Evolutionary conservation across 2,329 filamentous ascomycete genomes (phyloP).

Genomic region (Curvularia hawaiiensis): DNA sequence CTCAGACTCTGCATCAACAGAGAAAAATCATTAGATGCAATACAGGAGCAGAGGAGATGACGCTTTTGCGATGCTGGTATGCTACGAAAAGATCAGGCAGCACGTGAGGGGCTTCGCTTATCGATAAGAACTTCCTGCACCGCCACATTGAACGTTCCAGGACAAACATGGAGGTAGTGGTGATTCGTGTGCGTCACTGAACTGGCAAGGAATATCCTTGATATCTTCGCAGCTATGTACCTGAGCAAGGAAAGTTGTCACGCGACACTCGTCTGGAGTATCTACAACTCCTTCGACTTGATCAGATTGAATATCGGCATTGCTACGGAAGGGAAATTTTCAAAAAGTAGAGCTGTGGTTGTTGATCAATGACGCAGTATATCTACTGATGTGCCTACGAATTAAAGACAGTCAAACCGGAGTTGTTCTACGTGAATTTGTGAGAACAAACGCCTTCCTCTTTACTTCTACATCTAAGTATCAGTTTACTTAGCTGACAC

Average conservation of each 20-base stretch:
- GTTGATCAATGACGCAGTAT: too few relatives aligned
- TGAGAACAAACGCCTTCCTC: too few relatives aligned
- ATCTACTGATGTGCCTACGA: too few relatives aligned
- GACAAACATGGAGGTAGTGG: not conserved
- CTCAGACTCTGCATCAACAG: slow-evolving; percentile 9
- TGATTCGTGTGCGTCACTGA: not conserved
- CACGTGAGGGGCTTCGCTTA: slow-evolving; percentile 7
- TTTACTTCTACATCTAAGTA: too few relatives aligned
- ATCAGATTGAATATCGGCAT: too few relatives aligned
- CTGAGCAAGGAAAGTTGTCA: not conserved
- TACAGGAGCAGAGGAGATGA: not conserved
- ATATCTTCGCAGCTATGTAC: too few relatives aligned
- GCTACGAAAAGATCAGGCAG: slow-evolving; percentile 6
- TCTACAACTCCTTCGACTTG: not conserved
- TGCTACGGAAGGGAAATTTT: too few relatives aligned
- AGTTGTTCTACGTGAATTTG: too few relatives aligned
- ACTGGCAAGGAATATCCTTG: not conserved
- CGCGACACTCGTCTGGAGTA: not conserved
- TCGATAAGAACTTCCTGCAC: slow-evolving; percentile 13
- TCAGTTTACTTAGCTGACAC: too few relatives aligned
- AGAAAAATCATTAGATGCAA: not conserved
- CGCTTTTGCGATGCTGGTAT: not conserved
- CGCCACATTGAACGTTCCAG: not conserved
- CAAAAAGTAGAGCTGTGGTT: too few relatives aligned
- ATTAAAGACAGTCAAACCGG: too few relatives aligned